Conservation (phyloP, 2,329 filamentous ascomycete species). For the Stagonosporopsis cucurbitacearum region DNA sequence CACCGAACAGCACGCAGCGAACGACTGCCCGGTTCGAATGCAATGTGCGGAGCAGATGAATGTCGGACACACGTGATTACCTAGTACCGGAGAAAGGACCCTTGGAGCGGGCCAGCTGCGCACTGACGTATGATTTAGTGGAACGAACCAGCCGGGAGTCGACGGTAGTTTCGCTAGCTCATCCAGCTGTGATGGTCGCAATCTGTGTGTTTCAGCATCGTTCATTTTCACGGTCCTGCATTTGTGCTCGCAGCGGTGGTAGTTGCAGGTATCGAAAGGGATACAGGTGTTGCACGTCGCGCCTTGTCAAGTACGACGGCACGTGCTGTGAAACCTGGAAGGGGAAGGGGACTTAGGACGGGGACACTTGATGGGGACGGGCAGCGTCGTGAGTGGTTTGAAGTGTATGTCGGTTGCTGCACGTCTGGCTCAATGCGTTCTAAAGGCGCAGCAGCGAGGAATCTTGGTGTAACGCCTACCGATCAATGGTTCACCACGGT, state of each 20-base stretch:
- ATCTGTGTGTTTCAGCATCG: conserved; percentile 33
- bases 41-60: conserved; percentile 13
- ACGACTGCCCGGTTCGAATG: not conserved
- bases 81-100: conserved; percentile 3
- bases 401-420: conserved; percentile 36
- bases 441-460: conserved; percentile 29
- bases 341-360: conserved; percentile 28
- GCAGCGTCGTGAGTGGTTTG: conserved; percentile 28
- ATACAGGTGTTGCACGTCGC: conserved; percentile 13
- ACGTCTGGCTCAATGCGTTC: conserved; percentile 39
- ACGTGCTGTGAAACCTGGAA: conserved; percentile 34
- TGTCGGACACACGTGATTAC: conserved; percentile 29
- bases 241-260: conserved; percentile 5
- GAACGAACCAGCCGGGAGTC: conserved; percentile 14
- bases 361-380: conserved; percentile 17
- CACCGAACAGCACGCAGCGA: not conserved
- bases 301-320: conserved; percentile 21
- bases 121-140: conserved; percentile 34
- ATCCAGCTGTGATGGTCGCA: conserved; percentile 22
- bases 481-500: conserved; percentile 33
- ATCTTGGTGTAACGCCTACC: conserved; percentile 34
- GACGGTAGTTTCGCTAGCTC: conserved; percentile 15
- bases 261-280: conserved; percentile 3
- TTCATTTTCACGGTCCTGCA: conserved; percentile 20
- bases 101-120: conserved; percentile 27